Base-by-base conservation (phyloP, 2,329 filamentous ascomycete genomes). In the Pseudogymnoascus sp. region DNA sequence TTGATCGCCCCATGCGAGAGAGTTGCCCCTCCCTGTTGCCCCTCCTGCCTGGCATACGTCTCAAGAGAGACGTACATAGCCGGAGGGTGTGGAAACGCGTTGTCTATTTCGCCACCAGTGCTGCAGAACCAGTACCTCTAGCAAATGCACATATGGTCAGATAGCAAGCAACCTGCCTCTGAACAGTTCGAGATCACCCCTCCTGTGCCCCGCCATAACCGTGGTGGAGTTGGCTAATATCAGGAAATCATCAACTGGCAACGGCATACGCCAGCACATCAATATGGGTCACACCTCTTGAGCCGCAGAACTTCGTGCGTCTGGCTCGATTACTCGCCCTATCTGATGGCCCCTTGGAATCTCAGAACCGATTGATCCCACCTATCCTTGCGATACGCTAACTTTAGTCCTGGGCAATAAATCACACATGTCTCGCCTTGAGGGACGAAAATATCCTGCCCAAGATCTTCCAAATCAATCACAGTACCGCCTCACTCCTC, bases 221-320 rank as follows among this genome's bases (percentile, higher is more conserved):
- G 76, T 74, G 75, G 83, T 85, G 83, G 83, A 84, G 81, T 79
- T 81, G 78, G 75, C 70, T 84, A 83, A 81, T 81, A 78, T 81
- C 79, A 80, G 78, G 79, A 77, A 75, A 77, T 82, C 79, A 84
- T 86, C 82, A 85, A 92, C 87, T 93, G 89, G 89, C 83, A 83
- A 85, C 81, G 81, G 87, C 81, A 81, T 79, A 86, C 87, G 90
- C 62, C 91, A 95, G 82, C 90, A 88, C 91, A 95, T 92, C 90
- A 89, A 72, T 78, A 84, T 84, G 82, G 83, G 83, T 84, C 83
- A 82, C 82, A 84, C 81, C 66, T 72, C 69, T 79, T 85, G 82
- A 85, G 84, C 84, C 84, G 83, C 83, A 86, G 84, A 66, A 71
- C 70, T 66, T 69, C 71, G 69, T 73, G 70, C 71, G 69, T 68